phyloP scores from a whole-genome alignment of 116 monocot genomes.

The Iris pallida region DNA sequence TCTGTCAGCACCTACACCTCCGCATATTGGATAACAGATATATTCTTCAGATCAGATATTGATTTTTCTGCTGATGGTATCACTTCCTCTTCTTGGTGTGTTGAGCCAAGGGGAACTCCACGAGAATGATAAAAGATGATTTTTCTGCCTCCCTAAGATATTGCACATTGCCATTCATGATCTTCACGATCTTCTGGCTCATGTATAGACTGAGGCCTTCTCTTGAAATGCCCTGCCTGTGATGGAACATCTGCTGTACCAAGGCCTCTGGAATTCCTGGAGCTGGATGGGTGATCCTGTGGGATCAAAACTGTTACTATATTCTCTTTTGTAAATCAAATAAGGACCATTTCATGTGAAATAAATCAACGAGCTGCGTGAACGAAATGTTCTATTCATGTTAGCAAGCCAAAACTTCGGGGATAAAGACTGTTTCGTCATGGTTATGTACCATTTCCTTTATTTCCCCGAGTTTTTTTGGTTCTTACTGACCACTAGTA shows the following conservation, averaged over 20 bases:
- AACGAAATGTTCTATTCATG: too few relatives aligned
- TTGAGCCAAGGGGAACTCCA: constrained; percentile 44
- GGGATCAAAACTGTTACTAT: background rate
- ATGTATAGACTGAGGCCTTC: constrained; percentile 47
- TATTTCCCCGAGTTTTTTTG: too few relatives aligned
- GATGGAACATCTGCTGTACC: constrained; percentile 58
- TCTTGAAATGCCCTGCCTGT: constrained; percentile 27
- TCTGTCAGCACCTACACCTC: too few relatives aligned
- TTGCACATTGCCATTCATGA: constrained; percentile 54
- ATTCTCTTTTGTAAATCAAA: too few relatives aligned
- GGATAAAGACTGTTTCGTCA: too few relatives aligned
- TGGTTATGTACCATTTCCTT: too few relatives aligned
- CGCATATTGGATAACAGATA: too few relatives aligned
- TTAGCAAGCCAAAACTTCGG: too few relatives aligned
- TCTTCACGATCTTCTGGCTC: constrained; percentile 49
- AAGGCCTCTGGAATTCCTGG: constrained; percentile 49
- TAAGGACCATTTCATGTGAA: too few relatives aligned
- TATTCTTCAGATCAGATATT: too few relatives aligned
- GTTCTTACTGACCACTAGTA: too few relatives aligned
- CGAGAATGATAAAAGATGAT: constrained; percentile 44
- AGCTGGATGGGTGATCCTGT: constrained; percentile 52
- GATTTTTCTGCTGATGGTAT: background rate
- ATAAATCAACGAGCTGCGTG: too few relatives aligned
- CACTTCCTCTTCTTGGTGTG: constrained; percentile 2
- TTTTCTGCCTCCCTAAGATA: constrained; percentile 50